A percentile compares a stretch with the other conserved stretches of the same genome.
These are phyloP conservation scores for Penicillium herquei DNA, from an alignment of 495 filamentous ascomycete species.

Conservation along the genomic window DNA sequence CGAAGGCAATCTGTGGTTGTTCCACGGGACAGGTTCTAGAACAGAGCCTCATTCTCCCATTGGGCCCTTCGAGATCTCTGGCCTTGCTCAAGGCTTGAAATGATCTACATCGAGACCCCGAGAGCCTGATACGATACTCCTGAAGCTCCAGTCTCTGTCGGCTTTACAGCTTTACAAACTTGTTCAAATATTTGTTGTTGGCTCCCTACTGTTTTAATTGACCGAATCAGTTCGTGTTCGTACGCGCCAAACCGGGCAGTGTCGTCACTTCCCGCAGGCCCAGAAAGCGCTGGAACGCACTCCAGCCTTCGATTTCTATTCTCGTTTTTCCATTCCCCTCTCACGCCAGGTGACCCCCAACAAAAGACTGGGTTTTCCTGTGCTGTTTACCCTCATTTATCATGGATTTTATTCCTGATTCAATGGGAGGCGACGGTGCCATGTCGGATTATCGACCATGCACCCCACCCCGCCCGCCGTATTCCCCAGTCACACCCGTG, in stretches of 20 bases:
- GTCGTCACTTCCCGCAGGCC: constrained; percentile 14
- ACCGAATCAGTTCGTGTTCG: not conserved
- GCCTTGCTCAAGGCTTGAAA: not conserved
- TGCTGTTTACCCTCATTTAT: not conserved
- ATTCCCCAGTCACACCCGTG: constrained; percentile 48
- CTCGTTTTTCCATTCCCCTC: not conserved
- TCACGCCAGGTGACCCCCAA: not conserved
- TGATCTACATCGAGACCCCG: not conserved
- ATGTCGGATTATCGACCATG: not conserved
- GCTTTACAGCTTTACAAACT: not conserved
- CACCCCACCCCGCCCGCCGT: constrained; percentile 46
- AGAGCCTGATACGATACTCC: not conserved
- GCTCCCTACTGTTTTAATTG: not conserved
- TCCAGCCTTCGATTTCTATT: constrained; percentile 1
- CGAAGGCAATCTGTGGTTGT: not conserved
- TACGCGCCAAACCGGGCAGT: constrained; percentile 4
- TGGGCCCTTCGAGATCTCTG: not conserved
- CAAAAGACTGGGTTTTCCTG: not conserved
- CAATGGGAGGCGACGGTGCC: not conserved
- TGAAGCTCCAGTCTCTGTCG: no score
- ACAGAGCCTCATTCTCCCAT: not conserved
- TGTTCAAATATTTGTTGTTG: not conserved
- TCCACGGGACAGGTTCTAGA: not conserved
- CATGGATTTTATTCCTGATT: not conserved
- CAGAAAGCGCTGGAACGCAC: constrained; percentile 8